Evolutionary conservation across 2,329 filamentous ascomycete species (phyloP), one percentile per base, ranked within the genome.

Genomic region (Aspergillus persii): DNA sequence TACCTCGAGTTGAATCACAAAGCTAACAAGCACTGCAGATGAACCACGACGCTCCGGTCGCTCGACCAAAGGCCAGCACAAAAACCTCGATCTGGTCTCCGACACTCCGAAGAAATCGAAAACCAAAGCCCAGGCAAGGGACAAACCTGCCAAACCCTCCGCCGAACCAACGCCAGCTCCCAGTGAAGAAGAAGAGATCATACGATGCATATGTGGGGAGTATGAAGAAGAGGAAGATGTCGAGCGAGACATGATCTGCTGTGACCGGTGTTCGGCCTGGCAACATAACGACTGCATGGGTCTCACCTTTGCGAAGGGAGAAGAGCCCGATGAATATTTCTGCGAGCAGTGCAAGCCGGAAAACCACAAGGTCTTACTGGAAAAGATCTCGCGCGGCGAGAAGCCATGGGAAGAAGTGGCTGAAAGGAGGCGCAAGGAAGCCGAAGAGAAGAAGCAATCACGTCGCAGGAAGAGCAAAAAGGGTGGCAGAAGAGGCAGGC

Each of bases 201-300:
- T 98, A 64, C 89, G 94, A 66, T 99, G 94, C 75, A 90, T 97
- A 53, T 99, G 94, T 72, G 94, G 95, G 66, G 89, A 91, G 60
- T 90, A 90, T 49, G 89, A 91, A 67, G 89, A 92, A 66, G 90
- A 93, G 61, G 91, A 94, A 66, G 91, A 96, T 67, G 88, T 91
- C 12, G 91, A 90, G 65, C 89, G 95, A 68, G 88, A 92, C 54
- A 98, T 96, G 92, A 96, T 99, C 69, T 92, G 90, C 61, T 99
- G 95, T 80, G 95, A 99, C 76, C 86, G 85, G 50, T 99, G 95
- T 76, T 87, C 86, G 52, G 94, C 89, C 47, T 99, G 95, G 95
- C 95, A 99, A 77, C 95, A 99, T 77, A 97, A 97, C 71, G 89
- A 96, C 63, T 99, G 95, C 74, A 91, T 99, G 81, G 92, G 91